Conservation (phyloP, 1,284 basidiomycete species). For the Rhizoctonia solani region DNA sequence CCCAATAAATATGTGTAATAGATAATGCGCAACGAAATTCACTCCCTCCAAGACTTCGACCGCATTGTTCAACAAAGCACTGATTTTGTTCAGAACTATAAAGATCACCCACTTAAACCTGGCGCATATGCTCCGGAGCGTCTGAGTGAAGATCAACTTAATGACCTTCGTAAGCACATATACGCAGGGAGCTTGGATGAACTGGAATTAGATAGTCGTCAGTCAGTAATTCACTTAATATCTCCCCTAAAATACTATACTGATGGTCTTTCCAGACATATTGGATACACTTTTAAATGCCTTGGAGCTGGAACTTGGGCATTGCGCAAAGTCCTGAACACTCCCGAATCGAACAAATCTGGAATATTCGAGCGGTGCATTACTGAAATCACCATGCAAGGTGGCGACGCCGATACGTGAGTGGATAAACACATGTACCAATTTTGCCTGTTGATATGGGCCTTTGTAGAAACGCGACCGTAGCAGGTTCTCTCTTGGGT, state of each 20-base stretch:
- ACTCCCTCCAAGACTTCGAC: slow-evolving; percentile 8
- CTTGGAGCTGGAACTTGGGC: slow-evolving; percentile 34
- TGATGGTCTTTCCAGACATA: neutral
- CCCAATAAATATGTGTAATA: neutral
- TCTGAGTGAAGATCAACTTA: slow-evolving; percentile 1
- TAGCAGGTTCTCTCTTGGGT: slow-evolving; percentile 31
- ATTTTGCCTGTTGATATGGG: too few species aligned
- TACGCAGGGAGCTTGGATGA: slow-evolving; percentile 14
- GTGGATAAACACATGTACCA: too few species aligned
- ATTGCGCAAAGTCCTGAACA: slow-evolving; percentile 10
- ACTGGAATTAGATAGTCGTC: slow-evolving; percentile 25
- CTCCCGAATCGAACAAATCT: neutral
- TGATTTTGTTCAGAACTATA: neutral
- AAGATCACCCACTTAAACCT: neutral
- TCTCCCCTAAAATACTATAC: neutral
- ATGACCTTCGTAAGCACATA: slow-evolving; percentile 6
- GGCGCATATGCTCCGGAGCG: neutral
- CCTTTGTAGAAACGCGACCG: slow-evolving; percentile 20
- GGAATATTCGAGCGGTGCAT: slow-evolving; percentile 27
- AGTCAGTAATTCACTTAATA: neutral
- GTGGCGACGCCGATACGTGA: slow-evolving; percentile 32
- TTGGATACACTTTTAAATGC: slow-evolving; percentile 36
- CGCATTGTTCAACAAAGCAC: slow-evolving; percentile 5
- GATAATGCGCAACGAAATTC: slow-evolving; percentile 29
- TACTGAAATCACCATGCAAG: slow-evolving; percentile 36